Evolutionary conservation across 1,284 basidiomycete genomes (phyloP), one percentile per base, ranked within the genome.

Genomic region (Neolentinus lepideus): DNA sequence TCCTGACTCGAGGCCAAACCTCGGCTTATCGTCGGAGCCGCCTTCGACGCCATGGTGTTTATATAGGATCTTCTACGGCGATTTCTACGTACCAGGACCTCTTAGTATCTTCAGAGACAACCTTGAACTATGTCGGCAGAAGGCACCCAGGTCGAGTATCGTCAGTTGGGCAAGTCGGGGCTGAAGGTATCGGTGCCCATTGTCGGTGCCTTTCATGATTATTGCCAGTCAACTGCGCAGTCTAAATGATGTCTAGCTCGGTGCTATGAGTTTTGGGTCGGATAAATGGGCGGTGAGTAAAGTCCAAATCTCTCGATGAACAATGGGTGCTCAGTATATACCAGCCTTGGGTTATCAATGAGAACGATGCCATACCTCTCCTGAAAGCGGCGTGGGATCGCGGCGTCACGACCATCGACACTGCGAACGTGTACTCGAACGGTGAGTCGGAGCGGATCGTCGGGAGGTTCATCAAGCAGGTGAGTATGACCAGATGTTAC

Each of bases 101-200:
- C 16, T 9, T 35, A 35, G 33, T 35, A 16, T 16, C 16, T 35
- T 35, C 33, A 35, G 33, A 35, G 33, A 9, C 9, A 9, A 35
- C 16, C 9, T 16, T 35, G n/a, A n/a, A n/a, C n/a, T n/a, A n/a
- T n/a, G n/a, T n/a, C n/a, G n/a, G n/a, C n/a, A n/a, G 53, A 51
- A 12, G 22, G n/a, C 11, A 27, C 38, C 24, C 6, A 36, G 24
- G 24, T 45, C 31, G 65, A 72, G 59, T 77, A 77, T 51, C 69
- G 71, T 43, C 72, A 74, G 43, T 68, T 82, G 0, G 79, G 80
- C 38, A 73, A 72, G 54, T 74, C 72, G 0, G 78, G 77, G 4
- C 69, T 81, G 26, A 69, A 72, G 46, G 77, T 83, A 26, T 81
- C 80, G 1, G 72, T 75, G 14, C 75, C 77, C 4, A 75, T 79